Conservation (phyloP, 2,329 filamentous ascomycete species). For the Pestalotiopsis sp. region DNA sequence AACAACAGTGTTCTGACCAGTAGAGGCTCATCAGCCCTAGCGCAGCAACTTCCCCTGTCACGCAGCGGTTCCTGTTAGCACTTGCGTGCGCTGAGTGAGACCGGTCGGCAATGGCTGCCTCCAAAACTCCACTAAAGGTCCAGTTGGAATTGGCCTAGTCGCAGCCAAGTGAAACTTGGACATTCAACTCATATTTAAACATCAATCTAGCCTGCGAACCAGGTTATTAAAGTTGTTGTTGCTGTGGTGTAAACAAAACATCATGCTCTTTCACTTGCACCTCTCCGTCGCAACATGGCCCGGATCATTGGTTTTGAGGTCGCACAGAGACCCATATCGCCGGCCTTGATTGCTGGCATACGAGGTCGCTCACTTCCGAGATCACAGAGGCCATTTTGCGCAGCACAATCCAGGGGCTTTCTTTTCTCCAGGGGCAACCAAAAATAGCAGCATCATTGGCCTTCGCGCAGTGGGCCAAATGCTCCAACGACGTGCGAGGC, state of each 20-base stretch:
- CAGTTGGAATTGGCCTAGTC: not conserved
- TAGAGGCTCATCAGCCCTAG: not conserved
- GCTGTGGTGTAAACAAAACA: not conserved
- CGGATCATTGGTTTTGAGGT: not conserved
- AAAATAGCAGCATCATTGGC: constrained; percentile 8
- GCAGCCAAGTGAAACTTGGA: not conserved
- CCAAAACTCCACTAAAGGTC: not conserved
- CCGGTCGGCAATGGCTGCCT: not conserved
- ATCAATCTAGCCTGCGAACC: not conserved
- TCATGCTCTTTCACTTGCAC: not conserved
- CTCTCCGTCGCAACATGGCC: not conserved
- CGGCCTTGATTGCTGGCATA: not conserved
- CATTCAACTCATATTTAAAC: not conserved
- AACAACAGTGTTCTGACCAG: not conserved
- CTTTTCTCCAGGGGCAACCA: not conserved
- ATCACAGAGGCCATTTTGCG: not conserved
- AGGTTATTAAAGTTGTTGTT: not conserved
- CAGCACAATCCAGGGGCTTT: not conserved
- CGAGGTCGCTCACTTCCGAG: not conserved
- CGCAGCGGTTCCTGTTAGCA: not conserved
- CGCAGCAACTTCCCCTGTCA: not conserved
- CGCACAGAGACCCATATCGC: not conserved
- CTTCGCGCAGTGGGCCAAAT: not conserved
- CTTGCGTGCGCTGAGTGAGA: not conserved
- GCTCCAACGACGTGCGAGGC: not conserved